Evolutionary conservation across 73 alveolate species (phyloP).

Genomic region (Blepharisma japonicum): DNA sequence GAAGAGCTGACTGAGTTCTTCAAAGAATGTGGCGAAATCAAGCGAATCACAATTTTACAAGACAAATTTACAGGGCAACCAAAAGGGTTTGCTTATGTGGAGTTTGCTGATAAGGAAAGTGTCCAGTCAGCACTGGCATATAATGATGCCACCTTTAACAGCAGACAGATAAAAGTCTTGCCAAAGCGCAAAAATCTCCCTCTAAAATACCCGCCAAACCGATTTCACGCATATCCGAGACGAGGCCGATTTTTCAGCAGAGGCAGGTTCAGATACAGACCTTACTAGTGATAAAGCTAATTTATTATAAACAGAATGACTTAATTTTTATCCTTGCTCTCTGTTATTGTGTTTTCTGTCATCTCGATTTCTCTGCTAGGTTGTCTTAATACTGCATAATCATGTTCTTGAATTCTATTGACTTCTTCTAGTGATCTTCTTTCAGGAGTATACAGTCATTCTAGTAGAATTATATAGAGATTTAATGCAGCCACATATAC

Average conservation of each 20-base stretch:
- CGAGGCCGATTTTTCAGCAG: no score
- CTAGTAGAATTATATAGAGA: neutral
- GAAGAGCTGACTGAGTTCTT: slow-evolving; percentile 48
- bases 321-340: no score
- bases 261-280: no score
- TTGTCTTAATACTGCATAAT: no score
- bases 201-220: no score
- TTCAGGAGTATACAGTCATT: slow-evolving; percentile 3
- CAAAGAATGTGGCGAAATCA: slow-evolving; percentile 56
- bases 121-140: slow-evolving; percentile 39
- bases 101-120: slow-evolving; percentile 38
- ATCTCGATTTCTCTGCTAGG: no score
- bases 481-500: neutral
- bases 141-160: slow-evolving; percentile 53
- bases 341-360: no score
- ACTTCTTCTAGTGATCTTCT: neutral
- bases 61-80: slow-evolving; percentile 52
- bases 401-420: no score
- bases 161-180: slow-evolving; percentile 49
- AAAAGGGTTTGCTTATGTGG: slow-evolving; percentile 58
- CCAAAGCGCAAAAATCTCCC: slow-evolving; percentile 57
- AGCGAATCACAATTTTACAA: slow-evolving; percentile 57
- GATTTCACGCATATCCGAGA: no score
- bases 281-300: no score
- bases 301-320: no score